Evolutionary conservation across 1,139 yeast species (phyloP).

Genomic region (Suhomyces kunorum): DNA sequence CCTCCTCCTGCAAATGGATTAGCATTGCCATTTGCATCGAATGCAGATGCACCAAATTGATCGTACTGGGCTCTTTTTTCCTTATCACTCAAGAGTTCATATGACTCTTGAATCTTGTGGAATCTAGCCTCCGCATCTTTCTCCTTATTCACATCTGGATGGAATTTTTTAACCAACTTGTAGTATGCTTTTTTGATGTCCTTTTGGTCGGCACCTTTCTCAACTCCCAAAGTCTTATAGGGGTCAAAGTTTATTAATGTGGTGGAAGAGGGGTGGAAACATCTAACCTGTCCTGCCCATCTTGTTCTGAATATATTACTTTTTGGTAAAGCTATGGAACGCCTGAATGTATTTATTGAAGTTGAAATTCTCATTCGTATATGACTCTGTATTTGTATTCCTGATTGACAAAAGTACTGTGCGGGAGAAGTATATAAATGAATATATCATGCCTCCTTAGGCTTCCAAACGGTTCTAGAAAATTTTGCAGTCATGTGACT

Average conservation of each 20-base stretch:
- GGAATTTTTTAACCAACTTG: constrained; percentile 88
- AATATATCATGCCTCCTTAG: not conserved
- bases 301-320: constrained; percentile 4
- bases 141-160: constrained; percentile 95
- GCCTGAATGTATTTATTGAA: constrained; percentile 8
- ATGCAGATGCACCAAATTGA: constrained; percentile 86
- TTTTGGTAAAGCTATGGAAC: constrained; percentile 6
- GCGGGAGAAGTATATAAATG: no score
- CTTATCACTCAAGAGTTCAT: constrained; percentile 86
- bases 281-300: constrained; percentile 13
- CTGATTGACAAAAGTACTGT: not conserved
- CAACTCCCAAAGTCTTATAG: constrained; percentile 78
- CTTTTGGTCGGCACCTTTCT: constrained; percentile 65
- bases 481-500: constrained; percentile 10
- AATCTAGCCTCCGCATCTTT: constrained; percentile 83
- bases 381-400: not conserved
- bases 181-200: constrained; percentile 94
- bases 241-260: constrained; percentile 62
- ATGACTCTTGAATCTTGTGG: constrained; percentile 92
- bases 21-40: constrained; percentile 64
- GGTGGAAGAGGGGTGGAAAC: constrained; percentile 30
- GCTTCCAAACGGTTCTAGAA: constrained; percentile 15
- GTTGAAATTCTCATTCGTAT: constrained; percentile 14
- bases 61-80: constrained; percentile 87
- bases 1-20: constrained; percentile 54